Evolutionary conservation across 768 basidiomycete genomes (phyloP).

Genomic region (Serendipita sp.): DNA sequence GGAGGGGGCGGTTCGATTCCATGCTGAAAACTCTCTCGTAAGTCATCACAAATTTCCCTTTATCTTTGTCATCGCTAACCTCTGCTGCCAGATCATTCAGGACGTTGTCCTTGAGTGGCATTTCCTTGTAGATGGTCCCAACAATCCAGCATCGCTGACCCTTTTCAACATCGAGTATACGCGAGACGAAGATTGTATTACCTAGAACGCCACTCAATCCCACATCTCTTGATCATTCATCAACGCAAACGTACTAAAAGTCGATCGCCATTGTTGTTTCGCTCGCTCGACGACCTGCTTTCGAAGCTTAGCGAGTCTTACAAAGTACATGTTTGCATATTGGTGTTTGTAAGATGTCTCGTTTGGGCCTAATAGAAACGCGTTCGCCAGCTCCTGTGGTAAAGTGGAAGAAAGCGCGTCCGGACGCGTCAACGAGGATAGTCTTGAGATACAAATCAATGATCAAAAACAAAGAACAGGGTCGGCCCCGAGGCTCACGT

Average conservation of each 20-base stretch:
- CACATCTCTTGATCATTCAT: slow-evolving; percentile 3
- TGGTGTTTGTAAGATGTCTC: slow-evolving; percentile 46
- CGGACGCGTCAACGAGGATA: not conserved
- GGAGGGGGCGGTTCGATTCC: slow-evolving; percentile 77
- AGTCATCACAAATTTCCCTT: not conserved
- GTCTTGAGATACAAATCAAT: not conserved
- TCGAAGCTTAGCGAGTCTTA: slow-evolving; percentile 35
- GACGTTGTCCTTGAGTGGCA: slow-evolving; percentile 98
- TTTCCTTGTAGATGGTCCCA: slow-evolving; percentile 96
- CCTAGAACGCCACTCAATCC: slow-evolving; percentile 23
- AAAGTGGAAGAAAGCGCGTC: slow-evolving; percentile 2
- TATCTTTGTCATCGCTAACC: slow-evolving; percentile 31
- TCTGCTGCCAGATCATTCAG: slow-evolving; percentile 87
- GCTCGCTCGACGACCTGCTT: slow-evolving; percentile 34
- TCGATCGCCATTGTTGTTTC: slow-evolving; percentile 30
- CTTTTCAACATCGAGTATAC: slow-evolving; percentile 76
- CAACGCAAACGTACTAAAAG: slow-evolving; percentile 23
- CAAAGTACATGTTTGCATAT: slow-evolving; percentile 59
- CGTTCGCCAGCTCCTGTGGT: slow-evolving; percentile 5
- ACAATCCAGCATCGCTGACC: slow-evolving; percentile 77
- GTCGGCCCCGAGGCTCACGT: not conserved
- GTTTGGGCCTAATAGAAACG: slow-evolving; percentile 27
- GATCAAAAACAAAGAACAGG: too few relatives aligned
- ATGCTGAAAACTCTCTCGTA: slow-evolving; percentile 34
- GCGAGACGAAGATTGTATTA: slow-evolving; percentile 49